A percentile compares a stretch with the other conserved stretches of the same genome.
phyloP scores from a whole-genome alignment of 257 asterid genomes.

The Fraxinus pennsylvanica region DNA sequence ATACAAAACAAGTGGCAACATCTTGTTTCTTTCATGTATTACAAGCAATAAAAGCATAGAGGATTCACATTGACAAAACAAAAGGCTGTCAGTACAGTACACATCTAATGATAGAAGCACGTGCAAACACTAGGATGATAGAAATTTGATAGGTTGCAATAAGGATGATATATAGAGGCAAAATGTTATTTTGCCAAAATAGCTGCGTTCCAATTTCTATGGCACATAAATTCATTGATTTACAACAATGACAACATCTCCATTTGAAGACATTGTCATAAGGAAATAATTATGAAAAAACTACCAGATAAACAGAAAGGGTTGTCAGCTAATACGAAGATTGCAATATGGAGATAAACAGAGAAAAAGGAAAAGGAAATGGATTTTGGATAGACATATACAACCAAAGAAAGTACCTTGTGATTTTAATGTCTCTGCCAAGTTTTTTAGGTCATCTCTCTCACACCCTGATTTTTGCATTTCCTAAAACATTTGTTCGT shows the following conservation, averaged over 20 bases:
- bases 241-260: background rate
- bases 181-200: background rate
- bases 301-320: background rate
- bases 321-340: slow-evolving; percentile 2
- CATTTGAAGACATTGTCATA: background rate
- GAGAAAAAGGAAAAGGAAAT: background rate
- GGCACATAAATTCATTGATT: background rate
- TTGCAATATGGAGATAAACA: too few species aligned
- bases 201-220: background rate
- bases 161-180: background rate
- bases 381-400: background rate
- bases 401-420: slow-evolving; percentile 49
- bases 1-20: background rate
- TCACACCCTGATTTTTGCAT: slow-evolving; percentile 64
- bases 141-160: background rate
- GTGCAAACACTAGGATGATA: background rate
- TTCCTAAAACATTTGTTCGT: slow-evolving; percentile 48
- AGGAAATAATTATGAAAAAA: background rate
- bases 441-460: slow-evolving; percentile 47
- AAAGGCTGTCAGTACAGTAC: background rate
- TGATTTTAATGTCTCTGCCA: slow-evolving; percentile 77
- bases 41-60: background rate
- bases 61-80: background rate
- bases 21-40: background rate
- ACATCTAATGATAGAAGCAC: background rate